These are phyloP conservation scores for Bisporella sp. DNA, from an alignment of 2,329 filamentous ascomycete genomes.

Conservation along the genomic window DNA sequence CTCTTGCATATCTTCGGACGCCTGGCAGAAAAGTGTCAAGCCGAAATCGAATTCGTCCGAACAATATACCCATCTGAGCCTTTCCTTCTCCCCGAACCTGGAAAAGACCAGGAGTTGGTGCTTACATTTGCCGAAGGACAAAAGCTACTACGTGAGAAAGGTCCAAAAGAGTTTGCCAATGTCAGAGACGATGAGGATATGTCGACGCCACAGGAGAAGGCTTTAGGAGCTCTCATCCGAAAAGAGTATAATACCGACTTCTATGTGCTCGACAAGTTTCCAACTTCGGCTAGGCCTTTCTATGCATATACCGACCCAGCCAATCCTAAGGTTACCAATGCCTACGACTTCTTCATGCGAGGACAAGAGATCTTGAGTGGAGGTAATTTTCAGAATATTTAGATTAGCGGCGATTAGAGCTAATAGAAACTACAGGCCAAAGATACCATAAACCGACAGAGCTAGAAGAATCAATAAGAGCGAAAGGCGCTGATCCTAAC, in stretches of 20 bases:
- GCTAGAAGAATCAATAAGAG: slow-evolving; percentile 70
- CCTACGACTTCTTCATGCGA: slow-evolving; percentile 80
- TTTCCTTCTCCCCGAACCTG: slow-evolving; percentile 67
- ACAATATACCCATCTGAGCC: slow-evolving; percentile 70
- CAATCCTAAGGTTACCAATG: slow-evolving; percentile 58
- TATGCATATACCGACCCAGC: slow-evolving; percentile 78
- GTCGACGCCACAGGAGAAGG: slow-evolving; percentile 76
- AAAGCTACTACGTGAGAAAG: slow-evolving; percentile 68
- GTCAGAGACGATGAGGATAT: slow-evolving; percentile 74
- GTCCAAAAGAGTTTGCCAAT: slow-evolving; percentile 57
- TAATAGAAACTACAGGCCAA: slow-evolving; percentile 42
- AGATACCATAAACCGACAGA: slow-evolving; percentile 76
- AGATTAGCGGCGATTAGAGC: too few species aligned
- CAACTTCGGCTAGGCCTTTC: slow-evolving; percentile 79
- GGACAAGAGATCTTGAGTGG: slow-evolving; percentile 91
- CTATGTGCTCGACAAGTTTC: slow-evolving; percentile 96
- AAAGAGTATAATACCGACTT: slow-evolving; percentile 93
- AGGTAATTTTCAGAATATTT: slow-evolving; percentile 26
- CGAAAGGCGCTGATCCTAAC: slow-evolving; percentile 73
- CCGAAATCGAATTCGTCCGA: slow-evolving; percentile 67
- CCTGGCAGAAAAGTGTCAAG: slow-evolving; percentile 53
- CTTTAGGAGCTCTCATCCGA: slow-evolving; percentile 78
- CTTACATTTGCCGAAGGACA: slow-evolving; percentile 75
- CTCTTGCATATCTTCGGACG: slow-evolving; percentile 75
- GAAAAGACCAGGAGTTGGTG: slow-evolving; percentile 57